A percentile compares a stretch with the other conserved stretches of the same genome.
Evolutionary conservation across 2,329 filamentous ascomycete genomes (phyloP).

Genomic region (Paecilomyces dactylethromorphus): DNA sequence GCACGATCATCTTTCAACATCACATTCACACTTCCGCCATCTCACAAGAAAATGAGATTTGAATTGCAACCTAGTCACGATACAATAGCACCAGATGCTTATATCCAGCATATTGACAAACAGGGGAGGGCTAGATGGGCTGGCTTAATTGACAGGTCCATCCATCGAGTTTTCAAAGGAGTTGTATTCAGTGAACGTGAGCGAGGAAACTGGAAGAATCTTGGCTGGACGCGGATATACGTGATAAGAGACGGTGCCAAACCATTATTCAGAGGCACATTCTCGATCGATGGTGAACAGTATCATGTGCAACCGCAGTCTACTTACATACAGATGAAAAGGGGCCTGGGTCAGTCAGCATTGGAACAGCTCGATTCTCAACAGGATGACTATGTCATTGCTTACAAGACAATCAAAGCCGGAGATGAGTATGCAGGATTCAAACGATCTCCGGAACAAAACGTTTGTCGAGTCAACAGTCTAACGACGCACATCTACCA

Average conservation of each 20-base stretch:
- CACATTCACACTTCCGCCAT: neutral
- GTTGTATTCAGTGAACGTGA: neutral
- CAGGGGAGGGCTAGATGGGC: neutral
- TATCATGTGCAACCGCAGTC: neutral
- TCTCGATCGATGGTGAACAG: neutral
- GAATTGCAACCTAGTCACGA: constrained; percentile 48
- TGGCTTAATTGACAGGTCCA: neutral
- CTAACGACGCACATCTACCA: neutral
- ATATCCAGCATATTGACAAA: neutral
- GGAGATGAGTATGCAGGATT: neutral
- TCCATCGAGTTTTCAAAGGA: neutral
- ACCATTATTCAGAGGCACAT: neutral
- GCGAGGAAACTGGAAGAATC: neutral
- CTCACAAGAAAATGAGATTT: neutral
- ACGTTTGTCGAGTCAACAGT: neutral
- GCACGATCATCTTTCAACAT: neutral
- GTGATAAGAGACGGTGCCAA: neutral
- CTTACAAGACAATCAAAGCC: neutral
- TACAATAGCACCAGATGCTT: constrained; percentile 58
- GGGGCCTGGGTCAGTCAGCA: neutral
- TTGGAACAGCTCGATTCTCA: neutral
- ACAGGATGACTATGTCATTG: neutral
- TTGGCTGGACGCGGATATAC: neutral
- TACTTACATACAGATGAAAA: neutral
- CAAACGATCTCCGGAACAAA: neutral